Evolutionary conservation across 2,329 filamentous ascomycete genomes (phyloP).

Genomic region (Pseudopyrenochaeta lycopersici): DNA sequence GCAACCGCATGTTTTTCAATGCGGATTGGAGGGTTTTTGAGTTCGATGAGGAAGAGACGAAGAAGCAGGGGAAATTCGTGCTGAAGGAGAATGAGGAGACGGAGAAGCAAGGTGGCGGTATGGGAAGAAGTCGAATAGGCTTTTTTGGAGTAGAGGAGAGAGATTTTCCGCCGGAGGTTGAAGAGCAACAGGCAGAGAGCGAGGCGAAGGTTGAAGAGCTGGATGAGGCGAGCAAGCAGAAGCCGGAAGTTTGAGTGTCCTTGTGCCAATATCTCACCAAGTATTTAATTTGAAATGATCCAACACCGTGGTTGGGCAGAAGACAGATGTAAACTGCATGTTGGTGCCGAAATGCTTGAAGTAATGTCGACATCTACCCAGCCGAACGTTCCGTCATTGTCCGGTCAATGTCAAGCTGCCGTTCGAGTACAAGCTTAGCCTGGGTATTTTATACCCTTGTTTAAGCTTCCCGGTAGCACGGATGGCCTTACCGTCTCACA

Average conservation of each 20-base stretch:
- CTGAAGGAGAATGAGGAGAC: slow-evolving; percentile 61
- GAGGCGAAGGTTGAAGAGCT: slow-evolving; percentile 16
- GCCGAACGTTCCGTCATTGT: no score
- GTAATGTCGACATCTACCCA: no score
- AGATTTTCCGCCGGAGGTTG: slow-evolving; percentile 40
- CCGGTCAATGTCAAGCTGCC: no score
- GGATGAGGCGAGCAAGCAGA: slow-evolving; percentile 26
- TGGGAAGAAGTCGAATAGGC: slow-evolving; percentile 60
- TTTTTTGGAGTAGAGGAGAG: slow-evolving; percentile 31
- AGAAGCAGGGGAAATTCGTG: slow-evolving; percentile 47
- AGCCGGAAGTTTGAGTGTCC: slow-evolving; percentile 2
- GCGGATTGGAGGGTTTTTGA: slow-evolving; percentile 72
- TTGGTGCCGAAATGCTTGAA: no score
- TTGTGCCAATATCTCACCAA: background rate
- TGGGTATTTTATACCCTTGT: background rate
- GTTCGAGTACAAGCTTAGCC: background rate
- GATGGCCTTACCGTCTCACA: background rate
- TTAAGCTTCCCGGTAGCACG: background rate
- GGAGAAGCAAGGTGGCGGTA: slow-evolving; percentile 56
- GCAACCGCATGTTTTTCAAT: slow-evolving; percentile 62
- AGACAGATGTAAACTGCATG: no score
- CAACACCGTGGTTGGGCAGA: no score
- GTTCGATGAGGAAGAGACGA: slow-evolving; percentile 59
- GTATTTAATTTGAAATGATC: no score
- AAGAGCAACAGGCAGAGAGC: slow-evolving; percentile 15